These are phyloP conservation scores for Aquilaria agallochum DNA, from an alignment of 441 rosid species.

Conservation along the genomic window DNA sequence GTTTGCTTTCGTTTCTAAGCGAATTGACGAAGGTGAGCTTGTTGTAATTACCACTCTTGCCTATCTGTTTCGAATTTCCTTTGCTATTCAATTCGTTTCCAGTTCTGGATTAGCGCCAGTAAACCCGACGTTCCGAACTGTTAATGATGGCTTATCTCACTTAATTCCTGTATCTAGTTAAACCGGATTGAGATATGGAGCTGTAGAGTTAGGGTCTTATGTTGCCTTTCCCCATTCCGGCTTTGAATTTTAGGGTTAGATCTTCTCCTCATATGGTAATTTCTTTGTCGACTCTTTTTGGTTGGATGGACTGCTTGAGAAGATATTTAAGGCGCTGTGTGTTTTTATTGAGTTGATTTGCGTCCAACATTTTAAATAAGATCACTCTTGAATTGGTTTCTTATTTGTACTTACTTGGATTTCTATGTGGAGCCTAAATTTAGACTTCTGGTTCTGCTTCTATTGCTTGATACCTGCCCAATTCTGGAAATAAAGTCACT, in stretches of 20 bases:
- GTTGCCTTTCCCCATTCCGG: constrained; percentile 6
- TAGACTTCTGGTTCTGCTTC: constrained; percentile 10
- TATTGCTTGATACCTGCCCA: background rate
- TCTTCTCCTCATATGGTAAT: constrained; percentile 20
- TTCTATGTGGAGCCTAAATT: background rate
- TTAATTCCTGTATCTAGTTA: constrained; percentile 8
- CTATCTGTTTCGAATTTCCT: constrained; percentile 8
- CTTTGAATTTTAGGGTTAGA: constrained; percentile 35
- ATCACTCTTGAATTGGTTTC: background rate
- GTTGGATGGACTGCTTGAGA: background rate
- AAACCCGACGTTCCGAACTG: constrained; percentile 10
- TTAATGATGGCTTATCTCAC: constrained; percentile 20
- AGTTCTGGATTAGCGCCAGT: constrained; percentile 16
- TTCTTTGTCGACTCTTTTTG: constrained; percentile 6
- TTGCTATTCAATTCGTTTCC: constrained; percentile 17
- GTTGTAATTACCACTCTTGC: constrained; percentile 4
- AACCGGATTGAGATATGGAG: constrained; percentile 6
- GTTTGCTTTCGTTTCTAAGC: constrained; percentile 21
- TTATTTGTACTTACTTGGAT: background rate
- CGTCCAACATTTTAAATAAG: background rate
- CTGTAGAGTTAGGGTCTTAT: constrained; percentile 27
- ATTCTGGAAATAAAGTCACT: too few relatives aligned
- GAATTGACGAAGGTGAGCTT: constrained; percentile 24
- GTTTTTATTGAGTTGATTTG: constrained; percentile 3
- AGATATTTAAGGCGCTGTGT: background rate